These are phyloP conservation scores for Colletotrichum agaves DNA, from an alignment of 2,329 filamentous ascomycete genomes.

Conservation along the genomic window DNA sequence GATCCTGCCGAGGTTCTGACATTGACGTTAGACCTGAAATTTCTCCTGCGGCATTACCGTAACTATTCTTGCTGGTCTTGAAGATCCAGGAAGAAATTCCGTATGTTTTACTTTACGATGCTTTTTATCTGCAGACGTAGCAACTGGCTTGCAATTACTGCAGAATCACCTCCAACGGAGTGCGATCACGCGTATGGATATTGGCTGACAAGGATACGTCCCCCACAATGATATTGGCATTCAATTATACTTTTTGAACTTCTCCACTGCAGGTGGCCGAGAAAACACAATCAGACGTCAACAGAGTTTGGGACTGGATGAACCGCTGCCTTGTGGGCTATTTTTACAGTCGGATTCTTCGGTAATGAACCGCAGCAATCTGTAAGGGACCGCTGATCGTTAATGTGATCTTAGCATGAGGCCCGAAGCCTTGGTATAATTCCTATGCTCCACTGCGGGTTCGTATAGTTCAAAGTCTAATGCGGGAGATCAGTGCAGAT, in stretches of 20 bases:
- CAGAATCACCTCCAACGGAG: no score
- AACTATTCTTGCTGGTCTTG: no score
- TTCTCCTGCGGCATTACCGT: no score
- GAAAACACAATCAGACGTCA: not conserved
- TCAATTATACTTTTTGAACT: conserved; percentile 8
- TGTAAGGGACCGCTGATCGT: not conserved
- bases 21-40: no score
- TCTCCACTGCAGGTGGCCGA: conserved; percentile 18
- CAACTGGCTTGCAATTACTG: no score
- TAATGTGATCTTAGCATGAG: not conserved
- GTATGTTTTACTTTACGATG: not conserved
- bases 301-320: conserved; percentile 11
- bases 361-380: not conserved
- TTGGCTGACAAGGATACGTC: not conserved
- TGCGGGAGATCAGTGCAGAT: not conserved
- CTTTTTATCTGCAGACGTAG: not conserved
- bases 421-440: not conserved
- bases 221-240: not conserved
- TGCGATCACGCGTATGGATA: no score
- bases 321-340: conserved; percentile 3
- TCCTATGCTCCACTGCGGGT: not conserved
- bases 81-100: not conserved
- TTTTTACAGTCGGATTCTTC: conserved; percentile 21
- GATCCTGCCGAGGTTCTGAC: not conserved
- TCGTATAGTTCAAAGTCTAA: not conserved